phyloP scores from a whole-genome alignment of 352 stramenopile genomes.

The Pythium aphanidermatum region DNA sequence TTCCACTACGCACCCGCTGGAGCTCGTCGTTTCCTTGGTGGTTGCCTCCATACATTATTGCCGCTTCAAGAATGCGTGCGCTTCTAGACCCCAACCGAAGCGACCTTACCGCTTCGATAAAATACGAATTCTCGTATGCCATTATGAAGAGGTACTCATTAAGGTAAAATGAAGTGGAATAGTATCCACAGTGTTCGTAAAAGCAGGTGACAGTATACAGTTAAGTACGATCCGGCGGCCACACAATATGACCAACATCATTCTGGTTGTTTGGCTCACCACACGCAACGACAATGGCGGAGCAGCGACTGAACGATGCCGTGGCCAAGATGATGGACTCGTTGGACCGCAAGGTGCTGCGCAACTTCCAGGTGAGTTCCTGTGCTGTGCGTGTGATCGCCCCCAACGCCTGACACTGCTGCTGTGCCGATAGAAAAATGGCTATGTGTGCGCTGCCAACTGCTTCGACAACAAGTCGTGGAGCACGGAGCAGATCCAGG shows the following conservation, averaged over 20 bases:
- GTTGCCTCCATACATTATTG: constrained; percentile 11
- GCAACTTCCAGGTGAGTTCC: constrained; percentile 53
- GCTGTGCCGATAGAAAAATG: constrained; percentile 39
- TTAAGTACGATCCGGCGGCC: too few relatives aligned
- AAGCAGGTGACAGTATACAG: too few relatives aligned
- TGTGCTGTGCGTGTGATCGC: too few relatives aligned
- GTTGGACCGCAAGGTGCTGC: constrained; percentile 69
- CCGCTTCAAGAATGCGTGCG: constrained; percentile 7
- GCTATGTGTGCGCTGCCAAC: constrained; percentile 83
- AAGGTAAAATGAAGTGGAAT: too few relatives aligned
- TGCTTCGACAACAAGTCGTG: constrained; percentile 83
- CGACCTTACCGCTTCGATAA: too few relatives aligned
- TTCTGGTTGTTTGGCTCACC: background rate
- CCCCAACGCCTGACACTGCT: too few relatives aligned
- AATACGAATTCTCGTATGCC: too few relatives aligned
- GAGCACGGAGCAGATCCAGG: constrained; percentile 70
- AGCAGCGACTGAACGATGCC: constrained; percentile 76
- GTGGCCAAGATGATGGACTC: constrained; percentile 82
- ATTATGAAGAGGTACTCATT: too few relatives aligned
- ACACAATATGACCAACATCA: too few relatives aligned
- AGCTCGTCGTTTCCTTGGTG: constrained; percentile 12
- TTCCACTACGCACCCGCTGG: constrained; percentile 3
- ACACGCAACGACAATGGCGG: constrained; percentile 39
- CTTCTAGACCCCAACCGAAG: too few relatives aligned
- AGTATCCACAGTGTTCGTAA: too few relatives aligned